Conservation (phyloP, 1,284 basidiomycete genomes). For the Rhodotorula sp. region DNA sequence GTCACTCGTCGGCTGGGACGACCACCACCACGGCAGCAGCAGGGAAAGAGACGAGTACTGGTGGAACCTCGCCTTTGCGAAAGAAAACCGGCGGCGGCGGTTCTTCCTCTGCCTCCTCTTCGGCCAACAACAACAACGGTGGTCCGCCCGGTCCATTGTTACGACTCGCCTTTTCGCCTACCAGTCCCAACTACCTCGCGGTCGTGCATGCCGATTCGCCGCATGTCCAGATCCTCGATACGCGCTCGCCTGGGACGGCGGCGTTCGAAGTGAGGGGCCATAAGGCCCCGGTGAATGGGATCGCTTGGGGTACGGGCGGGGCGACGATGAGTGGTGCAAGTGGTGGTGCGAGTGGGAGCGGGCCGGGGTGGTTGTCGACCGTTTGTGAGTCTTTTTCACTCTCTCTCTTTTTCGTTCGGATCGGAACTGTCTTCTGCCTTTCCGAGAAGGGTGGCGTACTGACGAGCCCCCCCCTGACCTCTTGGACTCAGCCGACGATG, state of each 20-base stretch:
- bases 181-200: constrained; percentile 86
- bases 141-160: constrained; percentile 62
- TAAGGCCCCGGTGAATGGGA: constrained; percentile 69
- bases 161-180: constrained; percentile 79
- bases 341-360: constrained; percentile 54
- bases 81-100: neutral
- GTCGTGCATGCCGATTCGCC: constrained; percentile 85
- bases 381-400: constrained; percentile 28
- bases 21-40: neutral
- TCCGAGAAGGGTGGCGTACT: too few relatives aligned
- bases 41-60: neutral
- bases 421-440: too few relatives aligned
- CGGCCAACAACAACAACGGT: constrained; percentile 33
- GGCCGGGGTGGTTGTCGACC: constrained; percentile 75
- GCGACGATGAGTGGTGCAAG: constrained; percentile 15
- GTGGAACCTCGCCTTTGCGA: neutral
- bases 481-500: constrained; percentile 70
- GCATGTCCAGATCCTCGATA: constrained; percentile 86
- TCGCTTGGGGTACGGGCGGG: constrained; percentile 63
- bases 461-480: neutral
- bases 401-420: neutral
- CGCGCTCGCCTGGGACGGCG: constrained; percentile 87
- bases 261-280: constrained; percentile 86
- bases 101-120: constrained; percentile 37
- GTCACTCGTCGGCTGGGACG: neutral